phyloP scores from a whole-genome alignment of 2,329 filamentous ascomycete genomes.

The Cladosporium colombiae region DNA sequence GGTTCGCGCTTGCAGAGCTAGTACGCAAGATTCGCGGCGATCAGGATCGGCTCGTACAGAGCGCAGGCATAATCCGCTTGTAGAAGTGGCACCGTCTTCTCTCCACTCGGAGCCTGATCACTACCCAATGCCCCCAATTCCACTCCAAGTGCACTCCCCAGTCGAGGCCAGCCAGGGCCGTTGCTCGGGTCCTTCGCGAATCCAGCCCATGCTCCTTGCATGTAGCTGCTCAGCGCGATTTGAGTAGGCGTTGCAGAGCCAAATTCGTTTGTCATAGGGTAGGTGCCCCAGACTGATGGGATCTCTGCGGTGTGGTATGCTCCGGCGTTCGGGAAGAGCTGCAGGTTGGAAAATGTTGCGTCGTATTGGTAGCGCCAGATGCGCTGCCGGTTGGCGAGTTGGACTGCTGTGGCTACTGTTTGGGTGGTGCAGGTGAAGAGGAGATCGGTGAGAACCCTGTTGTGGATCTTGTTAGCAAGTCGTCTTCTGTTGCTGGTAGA shows the following conservation, averaged over 20 bases:
- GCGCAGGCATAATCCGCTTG: background rate
- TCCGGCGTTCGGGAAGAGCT: conserved; percentile 26
- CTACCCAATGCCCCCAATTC: conserved; percentile 25
- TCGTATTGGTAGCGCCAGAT: conserved; percentile 36
- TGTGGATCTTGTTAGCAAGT: background rate
- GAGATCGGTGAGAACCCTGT: conserved; percentile 24
- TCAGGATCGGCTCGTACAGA: background rate
- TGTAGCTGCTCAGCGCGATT: conserved; percentile 26
- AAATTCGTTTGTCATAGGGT: conserved; percentile 21
- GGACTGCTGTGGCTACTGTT: conserved; percentile 23
- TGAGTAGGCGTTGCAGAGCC: conserved; percentile 17
- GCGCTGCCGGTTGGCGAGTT: conserved; percentile 23
- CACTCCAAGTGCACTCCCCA: conserved; percentile 25
- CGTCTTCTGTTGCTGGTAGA: background rate
- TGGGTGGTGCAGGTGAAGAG: conserved; percentile 33
- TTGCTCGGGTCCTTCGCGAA: conserved; percentile 26
- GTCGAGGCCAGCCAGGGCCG: conserved; percentile 30
- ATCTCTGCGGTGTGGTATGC: conserved; percentile 41
- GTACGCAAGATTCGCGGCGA: background rate
- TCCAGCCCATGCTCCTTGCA: conserved; percentile 27
- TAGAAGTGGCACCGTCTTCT: background rate
- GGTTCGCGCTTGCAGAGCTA: background rate
- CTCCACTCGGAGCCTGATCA: background rate
- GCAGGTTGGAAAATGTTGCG: conserved; percentile 32
- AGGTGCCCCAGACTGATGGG: conserved; percentile 27